Evolutionary conservation across 768 basidiomycete genomes (phyloP), one percentile per base, ranked within the genome.

Genomic region (Lactarius hatsudake): DNA sequence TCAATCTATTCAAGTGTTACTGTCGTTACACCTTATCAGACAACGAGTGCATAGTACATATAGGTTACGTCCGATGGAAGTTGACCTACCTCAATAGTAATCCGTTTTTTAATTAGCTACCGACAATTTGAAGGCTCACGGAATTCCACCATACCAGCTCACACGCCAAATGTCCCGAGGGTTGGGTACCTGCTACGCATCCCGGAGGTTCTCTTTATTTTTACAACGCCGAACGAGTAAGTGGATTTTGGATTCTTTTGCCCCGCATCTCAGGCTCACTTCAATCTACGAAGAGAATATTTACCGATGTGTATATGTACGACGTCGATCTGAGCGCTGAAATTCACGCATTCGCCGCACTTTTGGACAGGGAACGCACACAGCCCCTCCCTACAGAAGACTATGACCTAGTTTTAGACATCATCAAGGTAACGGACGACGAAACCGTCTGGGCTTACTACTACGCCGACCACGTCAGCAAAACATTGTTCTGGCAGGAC

Each of bases 301-400:
- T 59, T 3, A 67, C 66, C 5, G 66, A 64, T 43, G 66, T 67
- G 15, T 63, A 67, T 42, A 63, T 67, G 66, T 64, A 67, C 17
- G 40, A 67, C 32, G 26, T 9, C 17, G 1, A 38, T 9, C 40
- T 67, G 38, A 64, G 58, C 51, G 17, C 7, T 2, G 58, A 67
- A 48, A 54, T 67, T 3, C 3, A 55, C 20, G 8, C 13, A 28
- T 60, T 36, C 28, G 53, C 34, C 4, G 20, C 8, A 15, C 13
- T 23, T 8, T 34, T 63, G 18, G 6, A n/a, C 2, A 0, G 20
- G 12, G 17, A 12, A 36, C 36, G 9, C 26, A 3, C 5, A 5
- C 7, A 12, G 4, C 26, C 2, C 23, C 20, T 60, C 13, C 51
- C 38, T 36, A 54, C 51, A 18, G 6, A 1, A 12, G 0, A n/a